Conservation (phyloP, 2,329 filamentous ascomycete species). For the Akanthomyces lecanii region DNA sequence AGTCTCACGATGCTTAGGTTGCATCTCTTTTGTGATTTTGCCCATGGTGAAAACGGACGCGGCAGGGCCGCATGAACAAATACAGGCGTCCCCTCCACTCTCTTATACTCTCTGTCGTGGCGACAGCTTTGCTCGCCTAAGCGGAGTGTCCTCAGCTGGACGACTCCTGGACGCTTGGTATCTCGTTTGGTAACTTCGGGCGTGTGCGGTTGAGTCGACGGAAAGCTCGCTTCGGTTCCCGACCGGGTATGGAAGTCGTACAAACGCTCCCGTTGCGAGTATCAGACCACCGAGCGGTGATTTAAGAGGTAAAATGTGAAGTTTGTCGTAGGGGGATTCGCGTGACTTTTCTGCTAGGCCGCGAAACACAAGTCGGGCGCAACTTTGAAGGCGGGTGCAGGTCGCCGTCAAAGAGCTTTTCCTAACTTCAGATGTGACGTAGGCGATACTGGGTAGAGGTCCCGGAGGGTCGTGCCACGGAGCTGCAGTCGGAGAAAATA, state of each 20-base stretch:
- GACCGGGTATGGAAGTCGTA: background rate
- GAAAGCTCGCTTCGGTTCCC: background rate
- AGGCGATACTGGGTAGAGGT: conserved; percentile 18
- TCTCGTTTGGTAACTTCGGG: background rate
- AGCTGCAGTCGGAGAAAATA: conserved; percentile 1
- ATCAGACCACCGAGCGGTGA: background rate
- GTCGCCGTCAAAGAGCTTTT: conserved; percentile 36
- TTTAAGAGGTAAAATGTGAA: background rate
- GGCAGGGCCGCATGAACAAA: conserved; percentile 52
- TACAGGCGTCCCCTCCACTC: conserved; percentile 56
- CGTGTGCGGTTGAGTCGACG: conserved; percentile 3
- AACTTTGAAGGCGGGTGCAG: conserved; percentile 38
- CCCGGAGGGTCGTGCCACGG: background rate
- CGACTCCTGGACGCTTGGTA: conserved; percentile 25
- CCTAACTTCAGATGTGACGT: conserved; percentile 21
- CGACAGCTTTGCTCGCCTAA: conserved; percentile 35
- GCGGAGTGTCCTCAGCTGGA: conserved; percentile 32
- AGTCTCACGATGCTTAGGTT: conserved; percentile 63
- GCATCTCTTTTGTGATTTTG: conserved; percentile 64
- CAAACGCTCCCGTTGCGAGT: background rate
- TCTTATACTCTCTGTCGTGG: conserved; percentile 36
- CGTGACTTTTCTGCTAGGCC: background rate
- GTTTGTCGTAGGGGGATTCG: background rate
- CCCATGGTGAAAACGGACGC: conserved; percentile 58
- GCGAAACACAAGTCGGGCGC: conserved; percentile 17